phyloP scores from a whole-genome alignment of 257 asterid genomes.

The Linaria vulgaris region DNA sequence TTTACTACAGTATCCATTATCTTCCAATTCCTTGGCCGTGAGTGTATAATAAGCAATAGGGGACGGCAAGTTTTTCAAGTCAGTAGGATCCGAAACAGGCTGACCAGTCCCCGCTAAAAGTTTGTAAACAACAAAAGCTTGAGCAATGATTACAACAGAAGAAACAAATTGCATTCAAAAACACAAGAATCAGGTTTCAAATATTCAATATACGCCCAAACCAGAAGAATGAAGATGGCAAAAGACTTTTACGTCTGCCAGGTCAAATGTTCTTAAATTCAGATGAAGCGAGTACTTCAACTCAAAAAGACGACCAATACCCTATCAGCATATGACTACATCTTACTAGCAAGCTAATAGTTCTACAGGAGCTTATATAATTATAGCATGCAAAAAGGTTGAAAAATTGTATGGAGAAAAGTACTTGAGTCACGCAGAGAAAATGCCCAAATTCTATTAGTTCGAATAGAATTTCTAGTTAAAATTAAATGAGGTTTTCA shows the following conservation, averaged over 20 bases:
- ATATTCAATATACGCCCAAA: slow-evolving; percentile 12
- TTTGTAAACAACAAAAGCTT: slow-evolving; percentile 11
- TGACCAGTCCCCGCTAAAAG: slow-evolving; percentile 40
- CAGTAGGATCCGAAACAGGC: slow-evolving; percentile 36
- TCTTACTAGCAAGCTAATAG: not conserved
- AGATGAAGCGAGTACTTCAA: slow-evolving; percentile 9
- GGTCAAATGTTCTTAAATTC: not conserved
- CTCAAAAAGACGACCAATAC: not conserved
- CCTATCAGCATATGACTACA: slow-evolving; percentile 2
- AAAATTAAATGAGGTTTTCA: not conserved
- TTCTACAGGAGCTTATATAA: not conserved
- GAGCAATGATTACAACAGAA: slow-evolving; percentile 13
- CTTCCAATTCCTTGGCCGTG: slow-evolving; percentile 76
- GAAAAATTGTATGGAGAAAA: not conserved
- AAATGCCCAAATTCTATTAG: not conserved
- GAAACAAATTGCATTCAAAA: slow-evolving; percentile 2
- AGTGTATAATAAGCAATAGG: slow-evolving; percentile 80
- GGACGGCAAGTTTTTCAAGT: slow-evolving; percentile 62
- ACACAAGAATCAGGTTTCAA: slow-evolving; percentile 4
- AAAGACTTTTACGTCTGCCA: not conserved
- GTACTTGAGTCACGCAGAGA: not conserved
- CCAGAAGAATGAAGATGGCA: not conserved
- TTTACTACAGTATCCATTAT: slow-evolving; percentile 68
- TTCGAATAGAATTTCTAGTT: not conserved
- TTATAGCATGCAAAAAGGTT: not conserved